phyloP scores from a whole-genome alignment of 768 basidiomycete genomes.

The Collybia nuda region DNA sequence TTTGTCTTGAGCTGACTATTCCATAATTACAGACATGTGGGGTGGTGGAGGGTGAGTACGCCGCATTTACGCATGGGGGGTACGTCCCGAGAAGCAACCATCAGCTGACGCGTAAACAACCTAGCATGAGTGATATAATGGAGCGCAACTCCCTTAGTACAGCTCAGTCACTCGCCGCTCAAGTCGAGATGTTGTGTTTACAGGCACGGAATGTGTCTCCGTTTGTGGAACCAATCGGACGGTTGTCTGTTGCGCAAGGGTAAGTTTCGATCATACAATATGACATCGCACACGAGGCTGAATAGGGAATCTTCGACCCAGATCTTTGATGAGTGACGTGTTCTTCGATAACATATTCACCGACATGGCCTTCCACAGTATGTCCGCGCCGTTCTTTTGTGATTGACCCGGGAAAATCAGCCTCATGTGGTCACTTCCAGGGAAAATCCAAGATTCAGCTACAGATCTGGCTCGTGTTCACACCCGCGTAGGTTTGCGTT shows the following conservation, averaged over 20 bases:
- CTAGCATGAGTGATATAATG: conserved; percentile 39
- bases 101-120: neutral
- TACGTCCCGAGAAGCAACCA: neutral
- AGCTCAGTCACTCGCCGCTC: conserved; percentile 33
- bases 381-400: conserved; percentile 8
- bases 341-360: conserved; percentile 44
- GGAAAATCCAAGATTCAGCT: conserved; percentile 35
- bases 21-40: conserved; percentile 36
- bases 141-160: conserved; percentile 37
- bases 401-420: too few relatives aligned
- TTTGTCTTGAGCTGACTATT: neutral
- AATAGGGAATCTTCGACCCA: conserved; percentile 8
- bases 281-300: neutral
- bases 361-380: conserved; percentile 42
- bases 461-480: conserved; percentile 34
- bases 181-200: conserved; percentile 32
- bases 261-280: conserved; percentile 8
- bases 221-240: conserved; percentile 34
- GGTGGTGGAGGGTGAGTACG: conserved; percentile 35
- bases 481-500: conserved; percentile 25
- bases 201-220: conserved; percentile 38
- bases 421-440: conserved; percentile 17
- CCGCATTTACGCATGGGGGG: neutral
- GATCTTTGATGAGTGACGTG: conserved; percentile 37
- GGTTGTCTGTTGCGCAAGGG: conserved; percentile 39